phyloP scores from a whole-genome alignment of 345 rosid species.

The Eucalyptus cloeziana region DNA sequence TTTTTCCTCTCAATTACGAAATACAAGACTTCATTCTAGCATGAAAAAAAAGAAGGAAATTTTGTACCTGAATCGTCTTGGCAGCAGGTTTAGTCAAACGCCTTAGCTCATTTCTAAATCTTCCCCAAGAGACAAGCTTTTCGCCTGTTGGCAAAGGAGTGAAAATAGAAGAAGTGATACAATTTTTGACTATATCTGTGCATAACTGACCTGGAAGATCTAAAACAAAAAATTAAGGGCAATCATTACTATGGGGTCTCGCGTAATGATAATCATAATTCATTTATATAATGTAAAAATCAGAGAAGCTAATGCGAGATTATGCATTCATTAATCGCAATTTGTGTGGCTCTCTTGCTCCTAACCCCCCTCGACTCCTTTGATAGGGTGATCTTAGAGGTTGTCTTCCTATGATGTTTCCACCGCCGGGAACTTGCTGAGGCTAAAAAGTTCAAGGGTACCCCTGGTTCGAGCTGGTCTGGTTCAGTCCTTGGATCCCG shows the following conservation, averaged over 20 bases:
- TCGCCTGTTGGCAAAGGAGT: neutral
- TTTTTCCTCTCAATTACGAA: neutral
- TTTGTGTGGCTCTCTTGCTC: neutral
- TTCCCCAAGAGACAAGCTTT: slow-evolving; percentile 1
- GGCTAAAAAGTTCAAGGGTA: neutral
- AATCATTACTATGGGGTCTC: neutral
- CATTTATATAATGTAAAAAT: neutral
- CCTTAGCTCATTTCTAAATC: slow-evolving; percentile 9
- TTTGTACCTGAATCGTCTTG: slow-evolving; percentile 1
- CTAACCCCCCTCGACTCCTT: neutral
- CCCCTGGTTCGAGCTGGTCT: neutral
- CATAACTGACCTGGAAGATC: neutral
- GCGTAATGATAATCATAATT: neutral
- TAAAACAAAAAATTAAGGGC: neutral
- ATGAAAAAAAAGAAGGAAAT: neutral
- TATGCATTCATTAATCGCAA: neutral
- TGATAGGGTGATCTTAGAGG: neutral
- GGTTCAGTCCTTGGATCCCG: neutral
- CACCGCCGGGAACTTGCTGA: neutral
- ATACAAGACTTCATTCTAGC: neutral
- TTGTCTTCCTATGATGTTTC: neutral
- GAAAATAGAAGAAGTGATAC: neutral
- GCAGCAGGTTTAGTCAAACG: slow-evolving; percentile 1
- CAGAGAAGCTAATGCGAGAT: neutral
- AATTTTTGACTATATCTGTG: neutral